These are phyloP conservation scores for Aphanomyces stellatus DNA, from an alignment of 352 stramenopile species.

Conservation along the genomic window DNA sequence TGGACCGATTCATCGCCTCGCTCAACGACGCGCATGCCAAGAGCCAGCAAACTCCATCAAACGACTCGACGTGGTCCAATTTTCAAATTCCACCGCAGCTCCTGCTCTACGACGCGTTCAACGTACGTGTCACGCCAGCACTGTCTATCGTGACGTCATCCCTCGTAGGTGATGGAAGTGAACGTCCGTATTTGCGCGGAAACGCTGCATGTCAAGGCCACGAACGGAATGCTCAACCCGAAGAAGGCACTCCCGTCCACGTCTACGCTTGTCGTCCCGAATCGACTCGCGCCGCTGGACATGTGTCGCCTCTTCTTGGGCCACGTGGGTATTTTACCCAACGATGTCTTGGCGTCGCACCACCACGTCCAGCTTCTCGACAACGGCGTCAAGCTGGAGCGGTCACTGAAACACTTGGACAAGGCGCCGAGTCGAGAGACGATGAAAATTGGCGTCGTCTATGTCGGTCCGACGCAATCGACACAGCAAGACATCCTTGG, in stretches of 20 bases:
- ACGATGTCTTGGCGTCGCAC: conserved; percentile 47
- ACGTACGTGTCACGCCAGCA: conserved; percentile 8
- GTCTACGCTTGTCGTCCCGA: neutral
- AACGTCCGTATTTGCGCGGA: conserved; percentile 68
- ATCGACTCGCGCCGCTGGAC: conserved; percentile 53
- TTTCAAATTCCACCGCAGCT: conserved; percentile 59
- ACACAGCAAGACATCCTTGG: conserved; percentile 71
- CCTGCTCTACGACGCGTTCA: conserved; percentile 74
- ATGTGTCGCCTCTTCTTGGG: conserved; percentile 78
- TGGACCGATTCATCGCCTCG: conserved; percentile 73
- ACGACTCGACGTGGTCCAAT: neutral
- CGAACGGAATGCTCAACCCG: conserved; percentile 1
- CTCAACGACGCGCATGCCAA: conserved; percentile 37
- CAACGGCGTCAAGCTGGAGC: conserved; percentile 62
- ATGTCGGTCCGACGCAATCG: conserved; percentile 64
- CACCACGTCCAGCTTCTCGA: conserved; percentile 57
- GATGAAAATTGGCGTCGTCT: conserved; percentile 86
- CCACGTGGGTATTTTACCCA: conserved; percentile 55
- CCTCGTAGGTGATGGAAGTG: conserved; percentile 59
- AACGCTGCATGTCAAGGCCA: conserved; percentile 21
- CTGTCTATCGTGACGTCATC: neutral
- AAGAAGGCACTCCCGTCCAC: neutral
- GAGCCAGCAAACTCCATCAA: neutral
- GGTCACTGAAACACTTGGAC: conserved; percentile 74
- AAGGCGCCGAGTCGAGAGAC: conserved; percentile 82